Conservation (phyloP, 306 rosid species). For the Lathyrus tuberosus region DNA sequence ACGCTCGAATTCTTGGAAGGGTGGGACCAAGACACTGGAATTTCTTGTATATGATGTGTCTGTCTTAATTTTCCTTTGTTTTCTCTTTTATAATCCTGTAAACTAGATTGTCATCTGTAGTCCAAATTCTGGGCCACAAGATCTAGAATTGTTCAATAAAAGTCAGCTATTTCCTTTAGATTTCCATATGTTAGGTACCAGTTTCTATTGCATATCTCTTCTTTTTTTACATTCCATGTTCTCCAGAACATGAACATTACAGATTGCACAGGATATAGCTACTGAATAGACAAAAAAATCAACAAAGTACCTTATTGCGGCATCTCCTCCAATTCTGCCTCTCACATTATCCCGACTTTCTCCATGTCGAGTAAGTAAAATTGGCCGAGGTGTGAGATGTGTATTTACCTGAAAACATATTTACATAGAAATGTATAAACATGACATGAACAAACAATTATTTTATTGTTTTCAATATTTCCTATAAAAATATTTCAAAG, state of each 20-base stretch:
- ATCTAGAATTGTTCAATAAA: not conserved
- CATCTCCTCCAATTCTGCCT: constrained; percentile 95
- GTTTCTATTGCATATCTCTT: constrained; percentile 1
- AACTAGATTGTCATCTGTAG: not conserved
- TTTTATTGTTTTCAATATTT: not conserved
- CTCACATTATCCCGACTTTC: constrained; percentile 97
- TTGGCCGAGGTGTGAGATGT: constrained; percentile 98
- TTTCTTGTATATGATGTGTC: not conserved
- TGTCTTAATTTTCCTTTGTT: not conserved
- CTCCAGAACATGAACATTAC: constrained; percentile 22
- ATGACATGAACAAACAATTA: constrained; percentile 8
- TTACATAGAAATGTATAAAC: constrained; percentile 30
- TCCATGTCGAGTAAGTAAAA: constrained; percentile 96
- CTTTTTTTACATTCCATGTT: constrained; percentile 8
- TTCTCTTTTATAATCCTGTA: not conserved
- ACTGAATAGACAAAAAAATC: constrained; percentile 14
- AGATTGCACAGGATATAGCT: constrained; percentile 5
- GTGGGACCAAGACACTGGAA: not conserved
- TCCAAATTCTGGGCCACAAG: not conserved
- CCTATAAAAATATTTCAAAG: not conserved
- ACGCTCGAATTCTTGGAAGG: not conserved
- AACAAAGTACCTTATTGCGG: constrained; percentile 67
- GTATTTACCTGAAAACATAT: constrained; percentile 77
- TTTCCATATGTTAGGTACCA: not conserved
- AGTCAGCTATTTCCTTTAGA: not conserved